Evolutionary conservation across 306 rosid genomes (phyloP).

Genomic region (Canavalia gladiata): DNA sequence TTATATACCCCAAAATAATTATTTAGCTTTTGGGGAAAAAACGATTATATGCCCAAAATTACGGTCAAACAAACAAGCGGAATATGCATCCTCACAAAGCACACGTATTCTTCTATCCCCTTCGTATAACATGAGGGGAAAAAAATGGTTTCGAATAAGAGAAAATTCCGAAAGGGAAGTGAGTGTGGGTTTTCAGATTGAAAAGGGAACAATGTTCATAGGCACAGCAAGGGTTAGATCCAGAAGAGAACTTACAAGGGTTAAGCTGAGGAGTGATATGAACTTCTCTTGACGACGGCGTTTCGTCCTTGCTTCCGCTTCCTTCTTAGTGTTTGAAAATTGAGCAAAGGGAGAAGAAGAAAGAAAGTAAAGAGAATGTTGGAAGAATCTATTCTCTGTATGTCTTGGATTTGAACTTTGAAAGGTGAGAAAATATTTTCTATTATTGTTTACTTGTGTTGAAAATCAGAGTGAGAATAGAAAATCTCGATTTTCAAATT

Average conservation of each 20-base stretch:
- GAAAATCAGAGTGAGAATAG: not conserved
- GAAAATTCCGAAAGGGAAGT: slow-evolving; percentile 2
- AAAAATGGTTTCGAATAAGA: not conserved
- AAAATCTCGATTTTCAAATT: not conserved
- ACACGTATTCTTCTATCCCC: not conserved
- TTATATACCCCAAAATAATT: not conserved
- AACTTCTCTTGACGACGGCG: slow-evolving; percentile 4
- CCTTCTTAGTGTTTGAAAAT: not conserved
- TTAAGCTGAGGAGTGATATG: not conserved
- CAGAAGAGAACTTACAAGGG: slow-evolving; percentile 28
- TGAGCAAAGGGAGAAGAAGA: not conserved
- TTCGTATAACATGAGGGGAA: not conserved
- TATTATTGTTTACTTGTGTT: not conserved
- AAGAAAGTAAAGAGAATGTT: not conserved
- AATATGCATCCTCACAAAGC: not conserved
- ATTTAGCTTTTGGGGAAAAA: not conserved
- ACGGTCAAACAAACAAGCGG: not conserved
- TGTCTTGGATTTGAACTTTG: not conserved
- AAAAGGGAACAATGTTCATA: not conserved
- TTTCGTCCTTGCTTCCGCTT: not conserved
- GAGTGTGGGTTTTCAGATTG: not conserved
- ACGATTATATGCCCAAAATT: not conserved
- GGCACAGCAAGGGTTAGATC: not conserved
- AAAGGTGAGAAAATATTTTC: not conserved
- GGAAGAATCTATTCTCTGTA: not conserved